A percentile compares a stretch with the other conserved stretches of the same genome.
phyloP scores from a whole-genome alignment of 2,329 filamentous ascomycete species.

The Epichloe scottii region DNA sequence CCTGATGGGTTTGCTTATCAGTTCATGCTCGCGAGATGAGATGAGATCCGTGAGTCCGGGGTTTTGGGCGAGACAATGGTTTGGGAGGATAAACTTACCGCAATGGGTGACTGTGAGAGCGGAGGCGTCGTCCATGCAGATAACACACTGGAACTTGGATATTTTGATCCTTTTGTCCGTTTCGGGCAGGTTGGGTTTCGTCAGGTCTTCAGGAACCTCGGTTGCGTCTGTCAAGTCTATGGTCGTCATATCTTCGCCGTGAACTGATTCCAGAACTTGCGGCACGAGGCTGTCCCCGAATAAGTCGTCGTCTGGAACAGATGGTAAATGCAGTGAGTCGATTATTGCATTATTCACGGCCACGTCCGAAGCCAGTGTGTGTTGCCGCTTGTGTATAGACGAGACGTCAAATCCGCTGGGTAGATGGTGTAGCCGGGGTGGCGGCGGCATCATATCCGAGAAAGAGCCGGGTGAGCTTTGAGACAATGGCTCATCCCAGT shows the following conservation, averaged over 20 bases:
- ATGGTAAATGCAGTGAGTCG: not conserved
- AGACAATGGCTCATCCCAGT: constrained; percentile 15
- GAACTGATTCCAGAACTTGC: not conserved
- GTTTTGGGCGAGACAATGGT: too few species aligned
- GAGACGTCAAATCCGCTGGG: not conserved
- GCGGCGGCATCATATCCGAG: constrained; percentile 17
- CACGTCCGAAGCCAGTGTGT: constrained; percentile 8
- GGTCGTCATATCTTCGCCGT: constrained; percentile 16
- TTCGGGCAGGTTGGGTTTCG: constrained; percentile 22
- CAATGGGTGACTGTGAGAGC: constrained; percentile 52
- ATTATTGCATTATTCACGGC: not conserved
- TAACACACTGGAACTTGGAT: constrained; percentile 49
- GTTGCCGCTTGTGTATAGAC: constrained; percentile 16
- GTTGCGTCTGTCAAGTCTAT: constrained; percentile 28
- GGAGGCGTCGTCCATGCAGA: constrained; percentile 52
- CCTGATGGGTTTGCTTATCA: constrained; percentile 20
- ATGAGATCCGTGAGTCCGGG: too few species aligned
- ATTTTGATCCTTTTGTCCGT: constrained; percentile 40
- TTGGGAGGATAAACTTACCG: constrained; percentile 33
- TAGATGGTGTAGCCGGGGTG: not conserved
- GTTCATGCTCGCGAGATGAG: not conserved
- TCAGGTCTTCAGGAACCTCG: constrained; percentile 30
- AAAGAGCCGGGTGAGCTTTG: constrained; percentile 17
- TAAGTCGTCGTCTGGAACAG: constrained; percentile 14
- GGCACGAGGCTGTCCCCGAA: constrained; percentile 14